phyloP scores from a whole-genome alignment of 495 filamentous ascomycete genomes.

The Penicillium turbatum region DNA sequence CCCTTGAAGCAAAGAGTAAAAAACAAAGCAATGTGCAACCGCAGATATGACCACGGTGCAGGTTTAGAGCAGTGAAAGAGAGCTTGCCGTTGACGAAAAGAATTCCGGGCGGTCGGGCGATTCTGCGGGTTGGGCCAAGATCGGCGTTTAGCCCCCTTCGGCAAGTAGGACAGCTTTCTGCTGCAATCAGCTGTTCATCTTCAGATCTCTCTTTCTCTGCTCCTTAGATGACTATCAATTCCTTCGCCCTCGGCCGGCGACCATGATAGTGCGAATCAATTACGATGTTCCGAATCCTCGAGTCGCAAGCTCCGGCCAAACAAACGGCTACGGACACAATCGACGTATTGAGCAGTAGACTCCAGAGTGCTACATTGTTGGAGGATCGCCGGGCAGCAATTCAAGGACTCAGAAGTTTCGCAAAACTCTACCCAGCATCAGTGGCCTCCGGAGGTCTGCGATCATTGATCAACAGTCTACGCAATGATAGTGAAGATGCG shows the following conservation, averaged over 20 bases:
- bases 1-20: not conserved
- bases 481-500: conserved; percentile 88
- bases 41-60: conserved; percentile 18
- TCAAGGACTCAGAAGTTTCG: conserved; percentile 88
- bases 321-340: conserved; percentile 95
- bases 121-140: conserved; percentile 17
- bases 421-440: conserved; percentile 90
- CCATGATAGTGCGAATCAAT: conserved; percentile 41
- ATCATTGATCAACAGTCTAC: conserved; percentile 77
- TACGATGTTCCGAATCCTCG: conserved; percentile 82
- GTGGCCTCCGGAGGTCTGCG: conserved; percentile 90
- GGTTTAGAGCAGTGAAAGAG: conserved; percentile 4
- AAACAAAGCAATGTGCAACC: conserved; percentile 10
- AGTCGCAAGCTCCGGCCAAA: conserved; percentile 84
- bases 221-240: conserved; percentile 32
- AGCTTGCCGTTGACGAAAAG: conserved; percentile 21
- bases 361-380: conserved; percentile 81
- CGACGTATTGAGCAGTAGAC: conserved; percentile 75
- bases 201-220: conserved; percentile 2
- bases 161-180: conserved; percentile 24
- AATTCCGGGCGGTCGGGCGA: conserved; percentile 24
- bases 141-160: conserved; percentile 20
- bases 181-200: conserved; percentile 13
- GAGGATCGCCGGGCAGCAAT: conserved; percentile 94
- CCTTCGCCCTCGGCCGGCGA: conserved; percentile 32